Evolutionary conservation across 768 basidiomycete genomes (phyloP), one percentile per base, ranked within the genome.

Genomic region (Phanerodontia chrysosporium): DNA sequence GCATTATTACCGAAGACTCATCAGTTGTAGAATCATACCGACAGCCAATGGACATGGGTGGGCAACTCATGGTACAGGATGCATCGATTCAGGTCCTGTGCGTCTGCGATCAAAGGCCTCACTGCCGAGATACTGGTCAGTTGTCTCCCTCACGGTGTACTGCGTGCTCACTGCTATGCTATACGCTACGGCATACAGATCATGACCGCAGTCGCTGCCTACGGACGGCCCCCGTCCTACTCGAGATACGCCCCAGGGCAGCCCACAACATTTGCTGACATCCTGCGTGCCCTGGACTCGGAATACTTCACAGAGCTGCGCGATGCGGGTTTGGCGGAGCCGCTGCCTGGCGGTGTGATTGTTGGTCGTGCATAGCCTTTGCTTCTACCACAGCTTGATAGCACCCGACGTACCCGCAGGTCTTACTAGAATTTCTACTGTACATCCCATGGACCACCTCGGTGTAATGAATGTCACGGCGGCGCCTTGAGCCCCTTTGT

Each of bases 51-150:
- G 1, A 67, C 75, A 1, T 78, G 81, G 72, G 70, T 86, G 9
- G 79, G 76, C 32, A 74, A 78, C 36, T 76, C 78, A 9, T 63
- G 73, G 0, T 95, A 94, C 64, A 83, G 94, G 18, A 86, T 92
- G 83, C 91, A 95, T 67, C 85, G 93, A 8, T 87, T 96, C 65
- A 81, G 90, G 35, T 86, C 87, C 2, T 78, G 78, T 0, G 87
- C 87, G 0, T 92, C 92, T 18, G 85, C 92, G 0, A 80, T 95
- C 58, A 92, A 92, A 69, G 93, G 93, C 0, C 71, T 95, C 2
- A 95, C 92, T 1, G 78, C 90, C 1, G 89, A 92, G 62, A 89
- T 95, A 14, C 73, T 95, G 53, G 91, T 92, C 62, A 59, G 86
- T 58, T 6, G 3, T 16, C 35, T 42, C 8, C 36, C 52, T 8